Evolutionary conservation across 192 early-diverging fungal genomes (phyloP).

Genomic region (Umbelopsis sp.): DNA sequence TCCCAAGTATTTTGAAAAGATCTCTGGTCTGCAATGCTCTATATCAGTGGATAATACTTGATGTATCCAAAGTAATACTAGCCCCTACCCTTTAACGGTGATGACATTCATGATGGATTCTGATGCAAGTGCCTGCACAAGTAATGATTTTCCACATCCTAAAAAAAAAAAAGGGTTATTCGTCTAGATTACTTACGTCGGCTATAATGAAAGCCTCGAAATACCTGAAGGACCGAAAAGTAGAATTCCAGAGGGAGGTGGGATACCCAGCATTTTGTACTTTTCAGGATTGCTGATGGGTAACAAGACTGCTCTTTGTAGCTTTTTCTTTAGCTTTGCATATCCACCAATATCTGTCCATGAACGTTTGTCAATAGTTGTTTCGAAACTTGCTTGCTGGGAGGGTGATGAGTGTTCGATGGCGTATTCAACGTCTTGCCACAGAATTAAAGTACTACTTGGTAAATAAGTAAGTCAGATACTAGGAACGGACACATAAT

Average conservation of each 20-base stretch:
- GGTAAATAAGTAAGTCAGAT: background rate
- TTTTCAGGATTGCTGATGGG: slow-evolving; percentile 57
- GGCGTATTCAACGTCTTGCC: slow-evolving; percentile 56
- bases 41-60: background rate
- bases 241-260: slow-evolving; percentile 80
- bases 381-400: slow-evolving; percentile 64
- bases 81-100: slow-evolving; percentile 70
- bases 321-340: slow-evolving; percentile 6
- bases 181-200: background rate
- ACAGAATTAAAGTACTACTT: background rate
- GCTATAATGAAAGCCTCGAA: background rate
- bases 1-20: slow-evolving; percentile 96
- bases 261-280: slow-evolving; percentile 65
- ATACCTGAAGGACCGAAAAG: slow-evolving; percentile 88
- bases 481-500: background rate
- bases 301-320: slow-evolving; percentile 36
- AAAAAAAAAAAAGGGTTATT: background rate
- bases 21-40: slow-evolving; percentile 58
- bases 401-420: slow-evolving; percentile 63
- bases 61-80: background rate
- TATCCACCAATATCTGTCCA: slow-evolving; percentile 81
- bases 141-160: slow-evolving; percentile 91
- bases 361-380: slow-evolving; percentile 43
- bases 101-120: slow-evolving; percentile 84
- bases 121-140: slow-evolving; percentile 79